Conservation (phyloP, 768 basidiomycete species). For the Lactifluus hygrophoroides region DNA sequence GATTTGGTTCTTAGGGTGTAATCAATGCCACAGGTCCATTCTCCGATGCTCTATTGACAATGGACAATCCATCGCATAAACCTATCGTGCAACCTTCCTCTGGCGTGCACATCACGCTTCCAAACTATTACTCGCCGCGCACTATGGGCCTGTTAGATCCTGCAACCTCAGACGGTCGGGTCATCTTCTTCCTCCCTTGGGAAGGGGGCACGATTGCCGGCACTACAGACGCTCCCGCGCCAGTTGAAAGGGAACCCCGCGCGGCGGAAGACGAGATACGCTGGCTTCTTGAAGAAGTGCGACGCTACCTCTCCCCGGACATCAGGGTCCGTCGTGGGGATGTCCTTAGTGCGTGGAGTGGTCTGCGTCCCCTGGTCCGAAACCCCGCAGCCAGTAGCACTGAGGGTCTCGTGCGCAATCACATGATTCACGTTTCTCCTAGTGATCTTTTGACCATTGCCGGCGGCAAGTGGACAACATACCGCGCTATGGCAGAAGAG, state of each 20-base stretch:
- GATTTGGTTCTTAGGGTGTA: slow-evolving; percentile 47
- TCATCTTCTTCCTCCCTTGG: slow-evolving; percentile 99
- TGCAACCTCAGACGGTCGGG: slow-evolving; percentile 89
- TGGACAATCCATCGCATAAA: slow-evolving; percentile 69
- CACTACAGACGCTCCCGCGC: slow-evolving; percentile 82
- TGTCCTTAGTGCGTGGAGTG: slow-evolving; percentile 92
- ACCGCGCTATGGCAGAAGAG: slow-evolving; percentile 92
- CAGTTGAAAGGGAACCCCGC: slow-evolving; percentile 63
- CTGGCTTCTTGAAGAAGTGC: slow-evolving; percentile 93
- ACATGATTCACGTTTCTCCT: slow-evolving; percentile 78
- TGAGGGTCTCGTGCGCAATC: slow-evolving; percentile 84
- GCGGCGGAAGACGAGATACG: slow-evolving; percentile 91
- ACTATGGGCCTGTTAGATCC: slow-evolving; percentile 96
- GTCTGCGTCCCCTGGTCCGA: slow-evolving; percentile 81
- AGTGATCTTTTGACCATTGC: slow-evolving; percentile 88
- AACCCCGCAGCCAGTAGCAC: slow-evolving; percentile 71
- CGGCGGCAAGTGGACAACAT: slow-evolving; percentile 99
- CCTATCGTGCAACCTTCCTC: slow-evolving; percentile 90
- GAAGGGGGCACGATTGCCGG: slow-evolving; percentile 96
- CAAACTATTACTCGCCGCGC: slow-evolving; percentile 92
- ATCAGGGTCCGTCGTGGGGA: slow-evolving; percentile 92
- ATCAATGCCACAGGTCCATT: slow-evolving; percentile 98
- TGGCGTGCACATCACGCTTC: slow-evolving; percentile 93
- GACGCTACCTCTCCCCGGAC: slow-evolving; percentile 81
- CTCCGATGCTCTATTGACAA: slow-evolving; percentile 71